These are phyloP conservation scores for Tetrahymena elliotti DNA, from an alignment of 73 alveolate genomes.

Conservation along the genomic window DNA sequence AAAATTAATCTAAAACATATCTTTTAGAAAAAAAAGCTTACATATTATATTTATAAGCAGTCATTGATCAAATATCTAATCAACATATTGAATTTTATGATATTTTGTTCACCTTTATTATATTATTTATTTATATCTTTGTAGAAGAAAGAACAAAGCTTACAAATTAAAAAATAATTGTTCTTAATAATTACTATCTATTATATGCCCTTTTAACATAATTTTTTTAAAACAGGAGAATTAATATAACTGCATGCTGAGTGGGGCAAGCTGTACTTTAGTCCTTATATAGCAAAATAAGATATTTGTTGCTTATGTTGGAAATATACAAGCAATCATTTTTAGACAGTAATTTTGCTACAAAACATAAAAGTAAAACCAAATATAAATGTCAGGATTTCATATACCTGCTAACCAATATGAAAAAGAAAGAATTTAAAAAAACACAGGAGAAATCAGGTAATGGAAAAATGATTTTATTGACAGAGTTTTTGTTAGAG, in stretches of 20 bases:
- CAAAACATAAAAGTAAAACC: background rate
- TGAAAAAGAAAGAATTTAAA: background rate
- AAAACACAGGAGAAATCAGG: background rate
- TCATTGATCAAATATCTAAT: no score
- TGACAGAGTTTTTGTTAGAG: background rate
- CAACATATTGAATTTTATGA: no score
- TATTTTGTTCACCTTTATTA: no score
- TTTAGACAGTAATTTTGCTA: background rate
- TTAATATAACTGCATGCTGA: background rate
- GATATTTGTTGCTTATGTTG: background rate
- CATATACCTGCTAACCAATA: background rate
- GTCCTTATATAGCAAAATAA: background rate
- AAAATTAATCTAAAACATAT: no score
- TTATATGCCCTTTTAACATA: background rate
- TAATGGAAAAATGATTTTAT: background rate
- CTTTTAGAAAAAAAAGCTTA: no score
- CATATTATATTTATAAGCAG: no score
- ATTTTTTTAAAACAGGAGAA: background rate
- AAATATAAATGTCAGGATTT: background rate
- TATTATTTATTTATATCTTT: no score
- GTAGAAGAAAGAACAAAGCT: no score
- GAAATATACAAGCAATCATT: background rate
- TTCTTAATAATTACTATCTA: no score
- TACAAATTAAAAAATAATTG: no score
- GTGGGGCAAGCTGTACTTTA: background rate